Evolutionary conservation across 139 green algal genomes (phyloP), one percentile per base, ranked within the genome.

Genomic region (Volvox africanus): DNA sequence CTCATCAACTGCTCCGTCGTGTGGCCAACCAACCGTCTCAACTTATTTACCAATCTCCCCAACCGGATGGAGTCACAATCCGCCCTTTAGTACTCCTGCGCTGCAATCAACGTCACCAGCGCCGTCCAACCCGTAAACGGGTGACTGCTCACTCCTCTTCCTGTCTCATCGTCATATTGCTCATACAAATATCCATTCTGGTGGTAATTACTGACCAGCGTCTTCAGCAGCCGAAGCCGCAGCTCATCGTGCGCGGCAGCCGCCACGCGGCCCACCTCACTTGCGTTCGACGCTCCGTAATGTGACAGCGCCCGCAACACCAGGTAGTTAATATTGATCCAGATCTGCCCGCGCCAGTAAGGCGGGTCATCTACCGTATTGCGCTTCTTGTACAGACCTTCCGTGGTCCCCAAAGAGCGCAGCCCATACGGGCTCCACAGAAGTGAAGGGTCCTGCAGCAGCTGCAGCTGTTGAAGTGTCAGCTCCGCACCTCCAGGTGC

Each of bases 271-370:
- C 50, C 73, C 50, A 75, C 73, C 86, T 83, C 86, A 50, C 82
- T 73, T 24, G 50, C 73, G n/a, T 55, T 75, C 20, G 30, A 18
- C 11, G 71, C 50, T 12, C 69, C 86, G 86, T 96, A 97, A 81
- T 95, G 79, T 5, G 89, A 37, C 69, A 97, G 85, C 17, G 93
- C 86, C 0, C 86, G 68, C n/a, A 99, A 94, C 32, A 95, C 93
- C 0, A 99, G 93, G 94, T 96, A 99, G 93, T 99, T 99, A 89
- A 99, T 89, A 93, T 99, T 99, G 88, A 99, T 94, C 98, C 98
- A 99, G 77, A 99, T 94, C 32, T 93, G 92, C 1, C 96, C 96
- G 1, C 98, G 93, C 98, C 98, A 99, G 94, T 99, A 99, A 21
- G 98, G 98, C 12, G 94, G 90, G 90, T 99, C 97, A 88, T 99